A percentile compares a stretch with the other conserved stretches of the same genome.
phyloP scores from a whole-genome alignment of 768 basidiomycete species.

The Sutorius australiensis region DNA sequence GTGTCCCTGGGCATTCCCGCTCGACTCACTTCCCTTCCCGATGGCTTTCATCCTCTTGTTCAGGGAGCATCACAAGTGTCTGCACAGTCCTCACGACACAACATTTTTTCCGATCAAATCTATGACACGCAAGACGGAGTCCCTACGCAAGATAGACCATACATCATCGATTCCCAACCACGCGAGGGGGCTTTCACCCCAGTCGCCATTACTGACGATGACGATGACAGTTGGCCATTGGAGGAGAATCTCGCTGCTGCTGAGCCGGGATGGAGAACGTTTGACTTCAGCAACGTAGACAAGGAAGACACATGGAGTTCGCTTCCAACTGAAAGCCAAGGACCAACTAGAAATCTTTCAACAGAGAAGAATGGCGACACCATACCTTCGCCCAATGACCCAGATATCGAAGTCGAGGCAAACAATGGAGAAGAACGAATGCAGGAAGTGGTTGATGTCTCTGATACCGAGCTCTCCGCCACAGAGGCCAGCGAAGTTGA shows the following conservation, averaged over 20 bases:
- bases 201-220: slow-evolving; percentile 29
- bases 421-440: slow-evolving; percentile 14
- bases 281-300: slow-evolving; percentile 48
- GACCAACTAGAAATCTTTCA: slow-evolving; percentile 23
- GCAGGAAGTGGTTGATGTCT: slow-evolving; percentile 28
- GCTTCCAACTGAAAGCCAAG: slow-evolving; percentile 55
- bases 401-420: slow-evolving; percentile 10
- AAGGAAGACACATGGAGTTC: slow-evolving; percentile 80
- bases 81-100: slow-evolving; percentile 54
- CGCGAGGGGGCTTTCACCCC: slow-evolving; percentile 2
- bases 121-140: slow-evolving; percentile 46
- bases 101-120: slow-evolving; percentile 45
- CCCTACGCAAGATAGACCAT: slow-evolving; percentile 57
- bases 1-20: slow-evolving; percentile 44
- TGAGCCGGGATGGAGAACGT: slow-evolving; percentile 57
- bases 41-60: slow-evolving; percentile 16
- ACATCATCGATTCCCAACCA: slow-evolving; percentile 40
- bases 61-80: slow-evolving; percentile 35
- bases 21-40: slow-evolving; percentile 28
- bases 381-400: slow-evolving; percentile 1
- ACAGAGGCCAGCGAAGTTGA: slow-evolving; percentile 35
- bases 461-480: slow-evolving; percentile 33
- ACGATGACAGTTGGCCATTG: slow-evolving; percentile 70
- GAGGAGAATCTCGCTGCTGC: slow-evolving; percentile 58
- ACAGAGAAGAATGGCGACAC: slow-evolving; percentile 6